Base-by-base conservation (phyloP, 768 basidiomycete genomes). In the Obba rivulosa region DNA sequence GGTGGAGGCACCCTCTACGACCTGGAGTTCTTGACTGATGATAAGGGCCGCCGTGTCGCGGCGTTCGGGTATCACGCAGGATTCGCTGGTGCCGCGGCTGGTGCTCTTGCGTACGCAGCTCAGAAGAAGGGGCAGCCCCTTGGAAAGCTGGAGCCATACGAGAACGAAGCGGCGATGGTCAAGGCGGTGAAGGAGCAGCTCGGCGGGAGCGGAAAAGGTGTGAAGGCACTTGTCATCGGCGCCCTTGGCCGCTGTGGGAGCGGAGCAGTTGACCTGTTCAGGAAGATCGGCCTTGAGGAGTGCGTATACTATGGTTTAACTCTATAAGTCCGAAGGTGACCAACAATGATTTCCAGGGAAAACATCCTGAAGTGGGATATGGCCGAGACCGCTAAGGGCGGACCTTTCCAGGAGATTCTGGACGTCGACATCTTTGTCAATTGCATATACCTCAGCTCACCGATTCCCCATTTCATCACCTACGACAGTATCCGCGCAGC, bases 21-120 rank as follows among this genome's bases (percentile, higher is more conserved):
- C 65, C 75, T 98, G 46, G 96, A 99, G 69, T 99, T 98, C 70
- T 75, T 98, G 53, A 86, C 81, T 54, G 92, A 98, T 62, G 79
- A 74, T 2, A 72, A 58, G 34, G 92, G 94, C 13, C 78, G 95
- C 23, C 87, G 96, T 39, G 93, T 99, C 31, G 95, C 96, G 14
- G 96, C 96, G 0, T 99, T 99, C 61, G 96, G 96, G 7, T 99
- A 86, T 72, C 90, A 98, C 65, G 96, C 96, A 11, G 96, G 96
- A 4, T 99, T 97, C 59, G 93, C 95, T n/a, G 96, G 96, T 14
- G 92, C 93, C 9, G 95, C 93, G 4, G 92, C 89, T 0, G 86
- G 89, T 18, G 89, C 88, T 8, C 77, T 98, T 22, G 92, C 90
- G 2, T 65, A 83, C 28, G 88, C 85, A 1, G 75, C 86, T 18